Evolutionary conservation across 768 basidiomycete species (phyloP).

Genomic region (Vishniacozyma victoriae): DNA sequence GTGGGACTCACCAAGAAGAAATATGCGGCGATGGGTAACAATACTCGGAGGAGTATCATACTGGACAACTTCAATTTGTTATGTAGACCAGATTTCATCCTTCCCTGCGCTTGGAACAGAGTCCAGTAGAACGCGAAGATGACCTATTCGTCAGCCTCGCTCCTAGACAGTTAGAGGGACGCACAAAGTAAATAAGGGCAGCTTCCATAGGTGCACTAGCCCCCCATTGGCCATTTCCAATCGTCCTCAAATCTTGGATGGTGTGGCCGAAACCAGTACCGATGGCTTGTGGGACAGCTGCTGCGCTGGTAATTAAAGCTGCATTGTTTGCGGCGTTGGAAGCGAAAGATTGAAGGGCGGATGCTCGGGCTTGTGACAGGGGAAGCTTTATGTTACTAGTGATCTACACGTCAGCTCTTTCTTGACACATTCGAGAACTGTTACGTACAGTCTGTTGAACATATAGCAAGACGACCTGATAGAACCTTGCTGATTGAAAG

Average conservation of each 20-base stretch:
- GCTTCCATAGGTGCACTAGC: slow-evolving; percentile 45
- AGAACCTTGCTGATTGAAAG: slow-evolving; percentile 37
- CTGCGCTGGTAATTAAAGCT: slow-evolving; percentile 18
- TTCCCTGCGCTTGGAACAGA: slow-evolving; percentile 12
- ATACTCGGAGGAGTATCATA: slow-evolving; percentile 23
- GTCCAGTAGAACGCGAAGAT: slow-evolving; percentile 44
- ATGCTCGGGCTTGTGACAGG: slow-evolving; percentile 19
- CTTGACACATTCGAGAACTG: not conserved
- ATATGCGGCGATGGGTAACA: slow-evolving; percentile 27
- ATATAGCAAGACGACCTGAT: slow-evolving; percentile 39
- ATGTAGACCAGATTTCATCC: slow-evolving; percentile 27
- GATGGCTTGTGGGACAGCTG: slow-evolving; percentile 39
- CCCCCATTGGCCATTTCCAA: slow-evolving; percentile 31
- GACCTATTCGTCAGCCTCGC: slow-evolving; percentile 14
- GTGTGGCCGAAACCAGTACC: slow-evolving; percentile 37
- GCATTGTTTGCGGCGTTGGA: slow-evolving; percentile 17
- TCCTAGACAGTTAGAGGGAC: not conserved
- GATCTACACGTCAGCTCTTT: slow-evolving; percentile 13
- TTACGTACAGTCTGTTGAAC: slow-evolving; percentile 33
- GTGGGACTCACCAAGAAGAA: slow-evolving; percentile 41
- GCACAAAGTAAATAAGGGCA: slow-evolving; percentile 37
- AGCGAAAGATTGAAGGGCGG: slow-evolving; percentile 22
- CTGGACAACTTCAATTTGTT: slow-evolving; percentile 23
- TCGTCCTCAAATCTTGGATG: slow-evolving; percentile 32
- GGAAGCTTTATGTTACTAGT: slow-evolving; percentile 13